These are phyloP conservation scores for Globisporangium okanoganense DNA, from an alignment of 352 stramenopile species.

Conservation along the genomic window DNA sequence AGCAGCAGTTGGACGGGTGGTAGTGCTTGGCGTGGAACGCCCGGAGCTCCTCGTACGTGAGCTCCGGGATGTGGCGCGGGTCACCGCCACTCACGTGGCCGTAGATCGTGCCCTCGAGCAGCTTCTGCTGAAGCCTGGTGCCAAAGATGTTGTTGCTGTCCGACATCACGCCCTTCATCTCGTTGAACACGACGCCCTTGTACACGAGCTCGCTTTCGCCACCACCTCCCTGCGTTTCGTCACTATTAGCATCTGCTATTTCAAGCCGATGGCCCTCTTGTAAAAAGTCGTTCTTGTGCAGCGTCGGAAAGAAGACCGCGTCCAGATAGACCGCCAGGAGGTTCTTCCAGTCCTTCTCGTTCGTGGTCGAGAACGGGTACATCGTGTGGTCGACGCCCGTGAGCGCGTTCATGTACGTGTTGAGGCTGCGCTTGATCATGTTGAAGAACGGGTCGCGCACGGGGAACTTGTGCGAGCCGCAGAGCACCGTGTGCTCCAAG, in stretches of 20 bases:
- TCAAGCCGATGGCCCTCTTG: slow-evolving; percentile 80
- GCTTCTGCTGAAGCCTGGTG: slow-evolving; percentile 85
- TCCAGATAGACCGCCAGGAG: slow-evolving; percentile 97
- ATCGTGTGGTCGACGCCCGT: slow-evolving; percentile 98
- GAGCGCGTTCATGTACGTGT: slow-evolving; percentile 99
- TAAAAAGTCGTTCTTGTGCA: slow-evolving; percentile 71
- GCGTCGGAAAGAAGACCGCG: slow-evolving; percentile 94
- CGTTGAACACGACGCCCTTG: slow-evolving; percentile 98
- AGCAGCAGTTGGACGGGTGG: slow-evolving; percentile 86
- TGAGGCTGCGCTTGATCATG: slow-evolving; percentile 96
- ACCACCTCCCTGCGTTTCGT: slow-evolving; percentile 13
- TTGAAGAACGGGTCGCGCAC: slow-evolving; percentile 99
- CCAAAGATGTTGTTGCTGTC: slow-evolving; percentile 92
- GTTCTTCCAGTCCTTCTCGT: slow-evolving; percentile 97
- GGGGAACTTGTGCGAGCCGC: slow-evolving; percentile 94
- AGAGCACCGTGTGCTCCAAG: slow-evolving; percentile 95
- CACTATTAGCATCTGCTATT: slow-evolving; percentile 31
- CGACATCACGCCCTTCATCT: slow-evolving; percentile 99
- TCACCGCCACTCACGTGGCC: slow-evolving; percentile 80
- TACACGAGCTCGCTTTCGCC: slow-evolving; percentile 42
- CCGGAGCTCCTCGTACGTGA: slow-evolving; percentile 75
- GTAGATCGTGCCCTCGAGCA: slow-evolving; percentile 90
- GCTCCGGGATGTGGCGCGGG: slow-evolving; percentile 58
- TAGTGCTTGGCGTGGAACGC: slow-evolving; percentile 84
- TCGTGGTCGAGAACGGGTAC: slow-evolving; percentile 98